A percentile compares a stretch with the other conserved stretches of the same genome.
These are phyloP conservation scores for Picocystis sp. DNA, from an alignment of 163 green algal genomes.

Conservation along the genomic window DNA sequence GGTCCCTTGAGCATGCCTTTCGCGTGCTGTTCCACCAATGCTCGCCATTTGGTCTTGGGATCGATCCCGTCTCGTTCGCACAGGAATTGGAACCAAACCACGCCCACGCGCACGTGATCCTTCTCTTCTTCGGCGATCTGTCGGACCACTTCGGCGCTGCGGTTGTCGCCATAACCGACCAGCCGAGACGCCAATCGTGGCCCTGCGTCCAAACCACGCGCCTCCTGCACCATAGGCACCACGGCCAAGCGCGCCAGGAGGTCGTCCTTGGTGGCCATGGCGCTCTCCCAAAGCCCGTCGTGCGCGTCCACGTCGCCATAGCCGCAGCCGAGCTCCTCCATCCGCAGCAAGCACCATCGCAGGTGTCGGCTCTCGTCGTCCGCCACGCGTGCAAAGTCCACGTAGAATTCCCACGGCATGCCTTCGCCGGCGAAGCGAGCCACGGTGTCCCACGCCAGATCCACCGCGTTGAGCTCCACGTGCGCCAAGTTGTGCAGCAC, in stretches of 20 bases:
- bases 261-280: conserved; percentile 20
- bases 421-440: conserved; percentile 35
- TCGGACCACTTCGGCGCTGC: conserved; percentile 54
- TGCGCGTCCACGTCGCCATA: conserved; percentile 66
- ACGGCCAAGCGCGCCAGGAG: conserved; percentile 52
- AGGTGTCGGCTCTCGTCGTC: conserved; percentile 84
- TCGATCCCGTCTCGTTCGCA: conserved; percentile 20
- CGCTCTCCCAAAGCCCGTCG: conserved; percentile 67
- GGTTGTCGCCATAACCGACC: conserved; percentile 44
- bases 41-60: conserved; percentile 16
- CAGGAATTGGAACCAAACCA: conserved; percentile 52
- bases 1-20: conserved; percentile 25
- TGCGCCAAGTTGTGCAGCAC: conserved; percentile 30
- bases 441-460: conserved; percentile 82
- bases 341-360: conserved; percentile 60
- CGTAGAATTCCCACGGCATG: conserved; percentile 36
- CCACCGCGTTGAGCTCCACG: conserved; percentile 69
- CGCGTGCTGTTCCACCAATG: conserved; percentile 27
- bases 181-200: conserved; percentile 47
- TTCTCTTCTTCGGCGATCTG: conserved; percentile 63
- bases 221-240: conserved; percentile 67
- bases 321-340: conserved; percentile 50
- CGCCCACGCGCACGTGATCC: conserved; percentile 64
- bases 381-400: conserved; percentile 72
- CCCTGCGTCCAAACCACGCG: conserved; percentile 47